Evolutionary conservation across 2,329 filamentous ascomycete genomes (phyloP).

Genomic region (Venturia carpophila): DNA sequence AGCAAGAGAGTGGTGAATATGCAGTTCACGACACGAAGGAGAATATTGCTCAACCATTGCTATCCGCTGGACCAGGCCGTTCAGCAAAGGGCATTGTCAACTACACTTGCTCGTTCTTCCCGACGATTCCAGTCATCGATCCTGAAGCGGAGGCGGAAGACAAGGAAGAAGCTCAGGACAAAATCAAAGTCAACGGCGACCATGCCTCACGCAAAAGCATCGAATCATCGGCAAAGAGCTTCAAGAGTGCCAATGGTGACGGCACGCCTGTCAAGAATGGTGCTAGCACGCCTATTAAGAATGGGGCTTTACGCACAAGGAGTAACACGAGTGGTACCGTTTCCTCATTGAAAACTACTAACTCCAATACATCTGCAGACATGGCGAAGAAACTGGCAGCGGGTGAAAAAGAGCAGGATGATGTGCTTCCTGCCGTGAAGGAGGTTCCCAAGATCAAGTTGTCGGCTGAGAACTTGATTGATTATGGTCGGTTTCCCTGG

Average conservation of each 20-base stretch:
- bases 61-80: slow-evolving; percentile 62
- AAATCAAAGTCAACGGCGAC: slow-evolving; percentile 14
- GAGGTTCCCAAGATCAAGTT: slow-evolving; percentile 70
- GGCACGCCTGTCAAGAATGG: slow-evolving; percentile 13
- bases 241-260: background rate
- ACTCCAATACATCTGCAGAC: slow-evolving; percentile 6
- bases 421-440: slow-evolving; percentile 39
- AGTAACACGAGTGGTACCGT: slow-evolving; percentile 14
- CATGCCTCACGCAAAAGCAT: background rate
- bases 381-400: slow-evolving; percentile 28
- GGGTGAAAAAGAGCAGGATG: slow-evolving; percentile 17
- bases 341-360: slow-evolving; percentile 12
- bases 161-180: slow-evolving; percentile 33
- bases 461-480: slow-evolving; percentile 68
- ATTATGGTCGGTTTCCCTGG: slow-evolving; percentile 53
- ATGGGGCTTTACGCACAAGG: slow-evolving; percentile 1
- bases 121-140: slow-evolving; percentile 77
- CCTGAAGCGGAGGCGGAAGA: slow-evolving; percentile 70
- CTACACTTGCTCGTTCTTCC: slow-evolving; percentile 84
- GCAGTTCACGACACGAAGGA: slow-evolving; percentile 69
- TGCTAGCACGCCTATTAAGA: slow-evolving; percentile 15
- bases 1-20: slow-evolving; percentile 75
- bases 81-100: slow-evolving; percentile 75
- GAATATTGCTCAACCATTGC: slow-evolving; percentile 28
- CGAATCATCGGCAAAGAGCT: slow-evolving; percentile 14